These are phyloP conservation scores for Trypanosoma platydactyli DNA, from an alignment of 208 protist genomes.

Conservation along the genomic window DNA sequence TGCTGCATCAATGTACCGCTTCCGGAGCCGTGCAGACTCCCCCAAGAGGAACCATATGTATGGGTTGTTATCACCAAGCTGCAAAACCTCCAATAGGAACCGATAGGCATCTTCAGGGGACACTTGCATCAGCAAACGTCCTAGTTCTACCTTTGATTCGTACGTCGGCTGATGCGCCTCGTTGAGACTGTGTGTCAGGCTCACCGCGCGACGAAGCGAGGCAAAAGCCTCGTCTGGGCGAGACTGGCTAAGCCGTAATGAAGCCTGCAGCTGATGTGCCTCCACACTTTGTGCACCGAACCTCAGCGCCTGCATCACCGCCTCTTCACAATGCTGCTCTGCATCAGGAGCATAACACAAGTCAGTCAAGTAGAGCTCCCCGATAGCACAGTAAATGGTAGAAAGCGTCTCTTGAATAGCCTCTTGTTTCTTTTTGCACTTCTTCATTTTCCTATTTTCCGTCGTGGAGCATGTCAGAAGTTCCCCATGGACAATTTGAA, in stretches of 20 bases:
- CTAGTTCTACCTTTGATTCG: slow-evolving; percentile 90
- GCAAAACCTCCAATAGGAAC: slow-evolving; percentile 85
- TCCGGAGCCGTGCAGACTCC: slow-evolving; percentile 77
- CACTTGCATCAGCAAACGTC: slow-evolving; percentile 88
- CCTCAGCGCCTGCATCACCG: slow-evolving; percentile 50
- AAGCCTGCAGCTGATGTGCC: slow-evolving; percentile 83
- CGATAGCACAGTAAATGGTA: slow-evolving; percentile 84
- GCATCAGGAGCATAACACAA: slow-evolving; percentile 84
- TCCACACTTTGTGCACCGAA: slow-evolving; percentile 64
- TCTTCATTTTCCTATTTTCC: not conserved
- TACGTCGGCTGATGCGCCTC: slow-evolving; percentile 91
- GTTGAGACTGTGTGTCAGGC: slow-evolving; percentile 75
- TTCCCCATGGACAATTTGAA: slow-evolving; percentile 62
- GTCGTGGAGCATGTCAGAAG: slow-evolving; percentile 45
- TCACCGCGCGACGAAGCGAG: slow-evolving; percentile 68
- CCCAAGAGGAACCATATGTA: slow-evolving; percentile 94
- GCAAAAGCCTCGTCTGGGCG: slow-evolving; percentile 63
- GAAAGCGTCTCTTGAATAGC: slow-evolving; percentile 76
- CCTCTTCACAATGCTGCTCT: slow-evolving; percentile 79
- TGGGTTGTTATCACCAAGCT: slow-evolving; percentile 88
- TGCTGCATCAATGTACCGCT: slow-evolving; percentile 72
- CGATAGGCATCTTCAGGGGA: slow-evolving; percentile 69
- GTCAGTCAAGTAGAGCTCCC: slow-evolving; percentile 91
- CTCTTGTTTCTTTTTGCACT: slow-evolving; percentile 45
- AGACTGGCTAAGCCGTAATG: slow-evolving; percentile 78